Conservation (phyloP, 805 yeast species). For the Komagataella phaffii region DNA sequence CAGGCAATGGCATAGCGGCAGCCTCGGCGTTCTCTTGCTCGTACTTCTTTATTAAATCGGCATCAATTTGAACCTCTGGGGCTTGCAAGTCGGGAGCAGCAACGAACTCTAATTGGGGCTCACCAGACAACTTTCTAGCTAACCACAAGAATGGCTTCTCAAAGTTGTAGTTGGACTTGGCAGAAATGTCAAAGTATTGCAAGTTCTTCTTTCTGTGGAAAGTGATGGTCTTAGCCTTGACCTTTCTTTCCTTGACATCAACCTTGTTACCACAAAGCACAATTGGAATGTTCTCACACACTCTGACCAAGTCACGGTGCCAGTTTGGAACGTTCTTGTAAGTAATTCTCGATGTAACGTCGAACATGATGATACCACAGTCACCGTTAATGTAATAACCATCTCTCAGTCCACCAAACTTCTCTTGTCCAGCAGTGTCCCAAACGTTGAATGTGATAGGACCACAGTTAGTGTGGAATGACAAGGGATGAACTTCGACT, state of each 20-base stretch:
- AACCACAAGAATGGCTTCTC: conserved; percentile 99
- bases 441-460: conserved; percentile 98
- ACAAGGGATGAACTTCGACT: conserved; percentile 98
- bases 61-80: conserved; percentile 97
- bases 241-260: conserved; percentile 99
- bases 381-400: conserved; percentile 99
- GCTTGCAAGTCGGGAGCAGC: conserved; percentile 99
- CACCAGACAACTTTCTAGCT: conserved; percentile 97
- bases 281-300: conserved; percentile 98
- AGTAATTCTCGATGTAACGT: conserved; percentile 98
- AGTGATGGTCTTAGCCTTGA: conserved; percentile 98
- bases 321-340: conserved; percentile 99
- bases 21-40: conserved; percentile 99
- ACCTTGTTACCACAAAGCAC: conserved; percentile 99
- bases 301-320: conserved; percentile 99
- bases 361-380: conserved; percentile 99
- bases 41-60: conserved; percentile 93
- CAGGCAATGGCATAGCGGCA: conserved; percentile 98
- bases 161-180: conserved; percentile 98
- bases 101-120: conserved; percentile 95
- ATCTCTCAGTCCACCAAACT: conserved; percentile 98
- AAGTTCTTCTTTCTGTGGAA: conserved; percentile 99
- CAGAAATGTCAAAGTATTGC: conserved; percentile 98
- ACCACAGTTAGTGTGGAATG: conserved; percentile 96
- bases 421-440: conserved; percentile 99